Evolutionary conservation across 2,329 filamentous ascomycete species (phyloP).

Genomic region (Tolypocladium tropicale): DNA sequence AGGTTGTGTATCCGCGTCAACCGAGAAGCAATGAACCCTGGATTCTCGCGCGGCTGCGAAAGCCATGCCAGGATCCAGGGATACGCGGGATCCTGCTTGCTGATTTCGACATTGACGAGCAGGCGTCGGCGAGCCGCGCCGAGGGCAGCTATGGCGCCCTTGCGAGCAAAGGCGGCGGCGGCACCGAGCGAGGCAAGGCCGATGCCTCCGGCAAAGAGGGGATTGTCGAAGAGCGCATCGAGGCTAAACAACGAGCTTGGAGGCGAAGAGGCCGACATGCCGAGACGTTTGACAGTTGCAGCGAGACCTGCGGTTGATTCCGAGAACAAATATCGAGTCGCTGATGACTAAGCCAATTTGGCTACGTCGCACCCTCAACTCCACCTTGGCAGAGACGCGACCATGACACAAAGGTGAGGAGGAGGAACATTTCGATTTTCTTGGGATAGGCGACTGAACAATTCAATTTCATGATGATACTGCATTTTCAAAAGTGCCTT

Average conservation of each 20-base stretch:
- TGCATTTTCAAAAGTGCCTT: background rate
- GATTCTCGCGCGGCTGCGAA: slow-evolving; percentile 62
- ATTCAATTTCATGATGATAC: background rate
- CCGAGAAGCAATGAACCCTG: slow-evolving; percentile 47
- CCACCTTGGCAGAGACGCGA: background rate
- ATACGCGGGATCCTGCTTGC: slow-evolving; percentile 86
- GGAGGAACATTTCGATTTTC: background rate
- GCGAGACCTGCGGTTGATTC: background rate
- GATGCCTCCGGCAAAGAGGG: slow-evolving; percentile 63
- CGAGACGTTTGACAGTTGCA: slow-evolving; percentile 3
- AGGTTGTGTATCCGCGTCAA: slow-evolving; percentile 51
- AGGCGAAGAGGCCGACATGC: slow-evolving; percentile 20
- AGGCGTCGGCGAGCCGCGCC: slow-evolving; percentile 71
- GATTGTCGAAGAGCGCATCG: slow-evolving; percentile 52
- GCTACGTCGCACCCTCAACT: background rate
- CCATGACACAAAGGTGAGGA: background rate
- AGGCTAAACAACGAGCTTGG: slow-evolving; percentile 31
- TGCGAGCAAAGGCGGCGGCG: slow-evolving; percentile 68
- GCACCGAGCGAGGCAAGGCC: slow-evolving; percentile 86
- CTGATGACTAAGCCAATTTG: slow-evolving; percentile 3
- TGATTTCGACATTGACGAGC: slow-evolving; percentile 92
- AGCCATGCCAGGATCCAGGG: slow-evolving; percentile 94
- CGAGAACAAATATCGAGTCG: background rate
- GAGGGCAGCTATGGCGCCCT: slow-evolving; percentile 62
- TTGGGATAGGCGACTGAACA: background rate